Evolutionary conservation across 257 asterid species (phyloP).

Genomic region (Prunella vulgaris): DNA sequence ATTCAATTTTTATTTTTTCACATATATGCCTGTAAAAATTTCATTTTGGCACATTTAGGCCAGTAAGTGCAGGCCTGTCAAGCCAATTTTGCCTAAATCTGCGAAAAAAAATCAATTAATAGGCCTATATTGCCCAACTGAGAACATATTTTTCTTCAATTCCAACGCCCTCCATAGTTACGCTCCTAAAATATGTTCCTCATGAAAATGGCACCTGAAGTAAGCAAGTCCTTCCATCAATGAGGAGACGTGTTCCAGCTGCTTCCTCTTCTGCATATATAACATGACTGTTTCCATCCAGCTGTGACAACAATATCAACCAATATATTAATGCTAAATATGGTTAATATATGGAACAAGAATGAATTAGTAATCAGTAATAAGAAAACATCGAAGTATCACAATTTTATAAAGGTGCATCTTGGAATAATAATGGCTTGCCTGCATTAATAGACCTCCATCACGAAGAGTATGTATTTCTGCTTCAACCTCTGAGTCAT

Average conservation of each 20-base stretch:
- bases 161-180: no score
- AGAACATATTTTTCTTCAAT: no score
- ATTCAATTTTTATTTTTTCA: no score
- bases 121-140: no score
- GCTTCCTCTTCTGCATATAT: conserved; percentile 99
- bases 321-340: conserved; percentile 8
- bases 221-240: conserved; percentile 98
- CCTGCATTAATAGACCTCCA: conserved; percentile 99
- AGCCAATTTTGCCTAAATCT: no score
- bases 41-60: no score
- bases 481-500: conserved; percentile 83
- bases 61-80: no score
- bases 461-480: conserved; percentile 98
- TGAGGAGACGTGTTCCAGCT: conserved; percentile 98
- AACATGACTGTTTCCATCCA: conserved; percentile 93
- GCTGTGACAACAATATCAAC: conserved; percentile 47
- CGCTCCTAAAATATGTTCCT: no score
- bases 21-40: no score
- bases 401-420: conserved; percentile 7
- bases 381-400: conserved; percentile 13
- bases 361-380: conserved; percentile 13
- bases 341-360: conserved; percentile 10
- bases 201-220: conserved; percentile 64
- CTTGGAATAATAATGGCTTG: conserved; percentile 27
- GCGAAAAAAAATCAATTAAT: no score